Evolutionary conservation across 148 eudicot species (phyloP), one percentile per base, ranked within the genome.

Genomic region (Camellia lanceoleosa): DNA sequence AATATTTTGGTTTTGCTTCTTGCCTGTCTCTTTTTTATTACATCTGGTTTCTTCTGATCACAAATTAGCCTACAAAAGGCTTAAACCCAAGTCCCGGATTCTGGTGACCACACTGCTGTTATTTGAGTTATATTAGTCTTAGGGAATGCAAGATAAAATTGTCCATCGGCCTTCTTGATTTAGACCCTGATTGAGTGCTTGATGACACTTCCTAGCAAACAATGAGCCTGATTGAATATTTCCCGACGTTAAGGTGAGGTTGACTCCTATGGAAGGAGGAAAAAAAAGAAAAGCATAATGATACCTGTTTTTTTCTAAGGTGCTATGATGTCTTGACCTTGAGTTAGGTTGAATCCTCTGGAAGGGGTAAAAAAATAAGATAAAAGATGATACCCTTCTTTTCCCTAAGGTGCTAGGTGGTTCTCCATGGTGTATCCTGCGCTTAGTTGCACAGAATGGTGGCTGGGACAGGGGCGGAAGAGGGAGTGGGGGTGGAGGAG

Each of bases 1-100:
- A 78, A 51, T 16, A 64, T 49, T 49, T 76, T 75, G 78, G 38
- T 75, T 30, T 77, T 9, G 43, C 80, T 78, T 42, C 12, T 68
- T 55, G 51, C 60, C 49, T 10, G 12, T 30, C 3, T 42, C 52
- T 52, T 18, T 52, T 77, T 30, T n/a, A 20, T 46, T 10, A 18
- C 74, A 46, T 47, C 56, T 70, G 49, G 56, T 19, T 47, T 18
- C 38, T 16, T 68, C 38, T 44, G 38, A 19, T 44, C 59, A 9
- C 58, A n/a, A n/a, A 60, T 30, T 65, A 41, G 42, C 18, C 16
- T 75, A 44, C 60, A 69, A 69, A 52, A 52, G 46, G 23, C 73
- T 44, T 43, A 69, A 52, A 19, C 52, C 73, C 72, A 1, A 5
- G 54, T 51, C 9, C 54, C 54, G 9, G 54, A 51, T 51, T 51